Evolutionary conservation across 805 yeast species (phyloP).

Genomic region (Kazachstania africana): DNA sequence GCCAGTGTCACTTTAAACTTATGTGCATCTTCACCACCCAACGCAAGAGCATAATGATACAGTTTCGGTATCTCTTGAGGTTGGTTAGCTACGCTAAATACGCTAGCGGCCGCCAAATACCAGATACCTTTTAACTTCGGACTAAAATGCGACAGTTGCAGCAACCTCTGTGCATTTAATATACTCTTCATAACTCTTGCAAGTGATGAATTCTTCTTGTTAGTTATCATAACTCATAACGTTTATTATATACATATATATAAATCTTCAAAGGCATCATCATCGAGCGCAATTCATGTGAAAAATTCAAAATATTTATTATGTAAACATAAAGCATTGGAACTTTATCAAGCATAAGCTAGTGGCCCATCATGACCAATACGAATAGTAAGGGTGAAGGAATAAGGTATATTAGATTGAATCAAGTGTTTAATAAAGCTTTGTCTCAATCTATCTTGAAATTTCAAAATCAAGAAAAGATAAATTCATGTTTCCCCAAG

Average conservation of each 20-base stretch:
- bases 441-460: slow-evolving; percentile 39
- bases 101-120: slow-evolving; percentile 72
- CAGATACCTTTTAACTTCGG: slow-evolving; percentile 48
- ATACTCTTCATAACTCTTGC: slow-evolving; percentile 12
- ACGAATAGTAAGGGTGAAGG: slow-evolving; percentile 2
- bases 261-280: too few species aligned
- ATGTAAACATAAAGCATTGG: too few species aligned
- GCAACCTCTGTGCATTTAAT: slow-evolving; percentile 20
- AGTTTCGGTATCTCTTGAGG: slow-evolving; percentile 72
- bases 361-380: too few species aligned
- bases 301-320: too few species aligned
- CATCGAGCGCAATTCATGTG: too few species aligned
- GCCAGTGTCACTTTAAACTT: slow-evolving; percentile 13
- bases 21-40: slow-evolving; percentile 11
- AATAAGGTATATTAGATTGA: slow-evolving; percentile 39
- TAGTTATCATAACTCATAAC: too few species aligned
- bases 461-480: slow-evolving; percentile 38
- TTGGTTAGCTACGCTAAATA: slow-evolving; percentile 68
- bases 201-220: too few species aligned
- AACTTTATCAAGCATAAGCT: too few species aligned
- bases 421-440: slow-evolving; percentile 41
- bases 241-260: too few species aligned
- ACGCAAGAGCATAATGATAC: slow-evolving; percentile 52
- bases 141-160: slow-evolving; percentile 27
- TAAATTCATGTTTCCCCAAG: slow-evolving; percentile 43